Evolutionary conservation across 805 yeast genomes (phyloP).

Genomic region (Pichia ethanolica): DNA sequence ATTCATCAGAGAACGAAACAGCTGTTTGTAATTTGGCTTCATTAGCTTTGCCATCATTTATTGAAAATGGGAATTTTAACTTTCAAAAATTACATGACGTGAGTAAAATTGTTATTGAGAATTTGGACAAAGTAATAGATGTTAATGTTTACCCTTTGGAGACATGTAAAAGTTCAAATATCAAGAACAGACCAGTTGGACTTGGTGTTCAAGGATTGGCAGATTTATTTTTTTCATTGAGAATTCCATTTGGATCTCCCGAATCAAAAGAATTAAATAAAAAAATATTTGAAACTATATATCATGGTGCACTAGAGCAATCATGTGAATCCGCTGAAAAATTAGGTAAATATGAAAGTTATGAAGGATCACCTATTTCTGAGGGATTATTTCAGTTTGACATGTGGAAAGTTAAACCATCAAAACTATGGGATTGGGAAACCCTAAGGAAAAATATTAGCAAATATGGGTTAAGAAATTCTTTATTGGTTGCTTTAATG

Average conservation of each 20-base stretch:
- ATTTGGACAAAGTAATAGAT: conserved; percentile 79
- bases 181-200: conserved; percentile 89
- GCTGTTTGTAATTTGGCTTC: conserved; percentile 96
- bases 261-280: conserved; percentile 70
- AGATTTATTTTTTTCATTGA: conserved; percentile 71
- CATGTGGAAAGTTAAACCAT: conserved; percentile 75
- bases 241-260: conserved; percentile 79
- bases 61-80: conserved; percentile 47
- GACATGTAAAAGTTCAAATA: conserved; percentile 67
- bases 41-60: conserved; percentile 76
- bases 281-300: conserved; percentile 90
- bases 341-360: conserved; percentile 66
- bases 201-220: conserved; percentile 97
- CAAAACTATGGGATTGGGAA: conserved; percentile 69
- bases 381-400: conserved; percentile 81
- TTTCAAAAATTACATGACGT: conserved; percentile 69
- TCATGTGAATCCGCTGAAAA: conserved; percentile 71
- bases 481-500: conserved; percentile 57
- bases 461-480: conserved; percentile 48
- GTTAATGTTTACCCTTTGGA: conserved; percentile 77
- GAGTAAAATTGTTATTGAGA: conserved; percentile 68
- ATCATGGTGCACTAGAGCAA: conserved; percentile 87
- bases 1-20: conserved; percentile 84
- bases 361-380: conserved; percentile 84
- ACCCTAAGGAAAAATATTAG: conserved; percentile 41